Evolutionary conservation across 1,284 basidiomycete species (phyloP).

Genomic region (Kalmanozyma brasiliensis): DNA sequence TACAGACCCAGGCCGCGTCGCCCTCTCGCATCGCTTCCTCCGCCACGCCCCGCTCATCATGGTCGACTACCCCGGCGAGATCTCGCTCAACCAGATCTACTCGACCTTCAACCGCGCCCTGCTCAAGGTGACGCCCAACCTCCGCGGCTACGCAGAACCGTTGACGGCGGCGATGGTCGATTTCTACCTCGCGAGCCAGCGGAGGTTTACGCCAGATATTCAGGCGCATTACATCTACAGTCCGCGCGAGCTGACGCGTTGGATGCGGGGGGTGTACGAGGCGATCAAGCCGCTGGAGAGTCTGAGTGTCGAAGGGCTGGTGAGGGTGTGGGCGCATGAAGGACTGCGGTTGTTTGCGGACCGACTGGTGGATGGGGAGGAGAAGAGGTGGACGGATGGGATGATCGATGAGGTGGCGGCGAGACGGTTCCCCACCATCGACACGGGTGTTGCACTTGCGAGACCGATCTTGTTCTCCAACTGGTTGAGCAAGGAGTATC

Average conservation of each 20-base stretch:
- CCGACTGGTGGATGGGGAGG: slow-evolving; percentile 77
- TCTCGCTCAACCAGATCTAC: slow-evolving; percentile 98
- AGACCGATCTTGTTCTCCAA: slow-evolving; percentile 97
- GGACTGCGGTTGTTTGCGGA: slow-evolving; percentile 97
- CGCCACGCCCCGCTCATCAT: slow-evolving; percentile 98
- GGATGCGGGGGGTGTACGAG: slow-evolving; percentile 97
- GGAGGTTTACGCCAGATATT: slow-evolving; percentile 90
- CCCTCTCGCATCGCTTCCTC: slow-evolving; percentile 94
- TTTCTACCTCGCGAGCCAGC: slow-evolving; percentile 93
- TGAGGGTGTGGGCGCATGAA: slow-evolving; percentile 98
- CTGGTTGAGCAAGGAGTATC: slow-evolving; percentile 98
- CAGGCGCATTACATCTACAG: slow-evolving; percentile 99
- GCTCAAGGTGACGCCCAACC: slow-evolving; percentile 92
- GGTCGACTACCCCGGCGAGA: slow-evolving; percentile 98
- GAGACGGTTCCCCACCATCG: slow-evolving; percentile 91
- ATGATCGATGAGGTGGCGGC: slow-evolving; percentile 85
- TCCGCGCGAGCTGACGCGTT: slow-evolving; percentile 97
- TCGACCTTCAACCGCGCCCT: slow-evolving; percentile 97
- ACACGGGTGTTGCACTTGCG: slow-evolving; percentile 76
- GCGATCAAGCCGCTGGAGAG: slow-evolving; percentile 92
- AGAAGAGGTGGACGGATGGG: slow-evolving; percentile 85
- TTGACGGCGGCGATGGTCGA: slow-evolving; percentile 97
- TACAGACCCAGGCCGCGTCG: slow-evolving; percentile 99
- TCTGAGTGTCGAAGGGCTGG: slow-evolving; percentile 89
- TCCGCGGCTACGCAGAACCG: slow-evolving; percentile 91